These are phyloP conservation scores for Colletotrichum acutatum DNA, from an alignment of 2,329 filamentous ascomycete genomes.

Conservation along the genomic window DNA sequence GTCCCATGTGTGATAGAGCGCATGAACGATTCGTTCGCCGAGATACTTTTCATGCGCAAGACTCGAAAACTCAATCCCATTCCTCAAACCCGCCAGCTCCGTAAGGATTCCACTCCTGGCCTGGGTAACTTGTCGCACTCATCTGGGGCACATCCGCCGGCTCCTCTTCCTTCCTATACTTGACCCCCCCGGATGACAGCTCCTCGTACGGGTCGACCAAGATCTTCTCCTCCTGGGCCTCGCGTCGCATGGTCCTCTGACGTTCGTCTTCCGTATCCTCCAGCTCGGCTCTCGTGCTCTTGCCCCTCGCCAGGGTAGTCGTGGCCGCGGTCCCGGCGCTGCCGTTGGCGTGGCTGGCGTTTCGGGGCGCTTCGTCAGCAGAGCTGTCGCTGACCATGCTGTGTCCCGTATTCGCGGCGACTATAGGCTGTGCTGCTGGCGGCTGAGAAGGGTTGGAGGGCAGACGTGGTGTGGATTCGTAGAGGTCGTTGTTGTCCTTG, in stretches of 20 bases:
- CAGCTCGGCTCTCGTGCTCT: conserved; percentile 46
- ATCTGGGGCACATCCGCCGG: conserved; percentile 64
- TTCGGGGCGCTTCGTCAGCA: conserved; percentile 31
- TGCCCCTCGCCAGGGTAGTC: conserved; percentile 31
- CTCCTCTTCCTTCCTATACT: conserved; percentile 50
- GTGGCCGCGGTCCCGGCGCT: conserved; percentile 15
- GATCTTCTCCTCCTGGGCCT: conserved; percentile 66
- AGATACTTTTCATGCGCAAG: not conserved
- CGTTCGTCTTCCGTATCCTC: conserved; percentile 56
- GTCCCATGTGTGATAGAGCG: not conserved
- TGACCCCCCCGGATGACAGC: conserved; percentile 40
- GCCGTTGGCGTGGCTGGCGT: conserved; percentile 35
- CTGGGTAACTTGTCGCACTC: conserved; percentile 76
- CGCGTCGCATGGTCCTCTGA: conserved; percentile 55
- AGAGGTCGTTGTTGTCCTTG: conserved; percentile 42
- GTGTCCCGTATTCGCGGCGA: conserved; percentile 29
- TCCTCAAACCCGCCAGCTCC: conserved; percentile 38
- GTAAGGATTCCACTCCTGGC: conserved; percentile 76
- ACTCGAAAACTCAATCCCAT: conserved; percentile 12
- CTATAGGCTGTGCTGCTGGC: conserved; percentile 14
- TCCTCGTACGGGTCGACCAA: conserved; percentile 48
- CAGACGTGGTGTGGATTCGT: conserved; percentile 46
- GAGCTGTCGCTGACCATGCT: conserved; percentile 33
- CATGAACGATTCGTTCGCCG: not conserved
- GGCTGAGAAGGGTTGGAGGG: conserved; percentile 3